phyloP scores from a whole-genome alignment of 345 rosid genomes.

The Murraya paniculata region DNA sequence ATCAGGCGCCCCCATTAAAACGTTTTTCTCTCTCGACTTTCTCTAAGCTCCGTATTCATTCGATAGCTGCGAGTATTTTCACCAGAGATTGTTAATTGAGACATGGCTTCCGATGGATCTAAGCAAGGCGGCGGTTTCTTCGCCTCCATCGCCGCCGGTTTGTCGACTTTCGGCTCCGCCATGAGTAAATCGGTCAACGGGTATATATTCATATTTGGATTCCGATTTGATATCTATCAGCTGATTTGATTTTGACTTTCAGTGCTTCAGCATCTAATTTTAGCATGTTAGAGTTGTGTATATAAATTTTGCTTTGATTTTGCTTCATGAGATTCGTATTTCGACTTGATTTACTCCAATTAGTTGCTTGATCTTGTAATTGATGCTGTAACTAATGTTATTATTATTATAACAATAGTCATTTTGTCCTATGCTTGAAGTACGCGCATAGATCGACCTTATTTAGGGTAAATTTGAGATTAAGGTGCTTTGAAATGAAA shows the following conservation, averaged over 20 bases:
- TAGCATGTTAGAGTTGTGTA: background rate
- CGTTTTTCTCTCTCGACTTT: background rate
- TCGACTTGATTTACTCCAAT: background rate
- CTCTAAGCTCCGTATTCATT: background rate
- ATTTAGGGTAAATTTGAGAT: background rate
- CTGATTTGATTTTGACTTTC: background rate
- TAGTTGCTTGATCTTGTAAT: background rate
- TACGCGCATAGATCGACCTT: background rate
- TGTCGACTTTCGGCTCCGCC: conserved; percentile 68
- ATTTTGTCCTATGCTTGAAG: background rate
- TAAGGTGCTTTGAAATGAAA: background rate
- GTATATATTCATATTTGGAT: conserved; percentile 40
- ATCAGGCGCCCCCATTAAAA: background rate
- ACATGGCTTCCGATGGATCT: conserved; percentile 74
- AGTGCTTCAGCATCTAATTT: background rate
- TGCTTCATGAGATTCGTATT: background rate
- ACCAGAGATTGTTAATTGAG: background rate
- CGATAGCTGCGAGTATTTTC: background rate
- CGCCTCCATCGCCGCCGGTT: conserved; percentile 68
- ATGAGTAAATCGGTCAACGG: conserved; percentile 96
- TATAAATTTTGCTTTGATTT: background rate
- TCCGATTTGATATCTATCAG: background rate
- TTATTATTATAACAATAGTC: background rate
- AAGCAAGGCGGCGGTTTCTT: conserved; percentile 76
- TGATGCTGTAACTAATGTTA: background rate